These are phyloP conservation scores for Ustilago curta DNA, from an alignment of 1,284 basidiomycete species.

Conservation along the genomic window DNA sequence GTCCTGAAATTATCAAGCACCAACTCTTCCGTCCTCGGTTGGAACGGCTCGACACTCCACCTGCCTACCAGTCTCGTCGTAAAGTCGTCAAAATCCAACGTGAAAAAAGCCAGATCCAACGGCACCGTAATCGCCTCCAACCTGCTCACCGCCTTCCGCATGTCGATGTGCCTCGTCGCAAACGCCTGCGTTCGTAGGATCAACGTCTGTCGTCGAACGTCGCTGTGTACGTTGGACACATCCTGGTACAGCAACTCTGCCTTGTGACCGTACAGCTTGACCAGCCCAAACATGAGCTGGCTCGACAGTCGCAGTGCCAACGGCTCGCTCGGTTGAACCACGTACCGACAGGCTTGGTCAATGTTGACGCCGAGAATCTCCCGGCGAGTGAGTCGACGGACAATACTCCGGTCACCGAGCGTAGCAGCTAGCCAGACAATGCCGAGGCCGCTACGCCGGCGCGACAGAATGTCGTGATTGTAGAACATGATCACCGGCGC, in stretches of 20 bases:
- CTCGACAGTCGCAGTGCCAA: conserved; percentile 57
- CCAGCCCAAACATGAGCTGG: conserved; percentile 59
- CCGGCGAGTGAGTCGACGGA: conserved; percentile 45
- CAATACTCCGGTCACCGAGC: conserved; percentile 38
- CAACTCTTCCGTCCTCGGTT: not conserved
- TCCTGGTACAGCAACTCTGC: conserved; percentile 42
- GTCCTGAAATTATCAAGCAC: conserved; percentile 27
- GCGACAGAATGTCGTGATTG: conserved; percentile 53
- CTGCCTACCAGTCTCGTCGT: conserved; percentile 4
- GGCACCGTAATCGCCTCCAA: conserved; percentile 42
- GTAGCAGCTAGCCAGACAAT: conserved; percentile 65
- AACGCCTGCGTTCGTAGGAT: not conserved
- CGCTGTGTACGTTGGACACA: conserved; percentile 26
- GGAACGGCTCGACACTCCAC: conserved; percentile 25
- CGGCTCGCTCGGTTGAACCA: conserved; percentile 45
- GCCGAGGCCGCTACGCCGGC: conserved; percentile 50
- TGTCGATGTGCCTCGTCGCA: conserved; percentile 31
- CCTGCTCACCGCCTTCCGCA: conserved; percentile 22
- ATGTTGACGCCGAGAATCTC: conserved; percentile 53
- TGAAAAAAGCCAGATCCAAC: conserved; percentile 37
- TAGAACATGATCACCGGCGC: conserved; percentile 63
- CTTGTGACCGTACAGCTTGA: conserved; percentile 52
- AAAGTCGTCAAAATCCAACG: conserved; percentile 40
- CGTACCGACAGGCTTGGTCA: conserved; percentile 33
- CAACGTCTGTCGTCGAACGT: conserved; percentile 30